Base-by-base conservation (phyloP, 257 asterid genomes). In the Ehretia macrophylla region DNA sequence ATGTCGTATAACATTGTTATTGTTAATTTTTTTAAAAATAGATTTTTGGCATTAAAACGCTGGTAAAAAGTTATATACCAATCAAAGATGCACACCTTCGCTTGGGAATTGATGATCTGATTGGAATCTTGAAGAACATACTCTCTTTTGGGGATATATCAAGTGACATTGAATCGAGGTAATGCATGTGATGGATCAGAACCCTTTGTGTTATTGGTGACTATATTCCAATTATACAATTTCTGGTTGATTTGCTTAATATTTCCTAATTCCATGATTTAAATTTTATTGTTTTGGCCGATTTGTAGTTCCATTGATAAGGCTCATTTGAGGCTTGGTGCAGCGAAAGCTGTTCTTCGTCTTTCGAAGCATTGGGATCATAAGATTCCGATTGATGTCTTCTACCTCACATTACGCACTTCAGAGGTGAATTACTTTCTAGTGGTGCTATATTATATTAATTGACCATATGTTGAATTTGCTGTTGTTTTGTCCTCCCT, bases 281-380 rank as follows among this genome's bases (percentile, higher is more conserved):
- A 48, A 4, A 38, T 42, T 39, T 66, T 18, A 55, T 52, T 37
- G 14, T 67, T 48, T 18, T 67, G 44, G 49, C 18, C 66, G 60
- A 63, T 55, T 75, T 84, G 27, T 92, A 93, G 99, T 70, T 77
- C 66, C 55, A 84, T 85, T 55, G 99, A 93, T 69, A 90, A 60
- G 75, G 97, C 96, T 49, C 97, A 93, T 78, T 46, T 93, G 77
- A 93, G 78, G 81, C 96, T 93, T 69, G 95, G 95, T 73, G 99
- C 99, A 38, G 97, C 95, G 19, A 93, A 93, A 72, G 88, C 99
- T 69, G 75, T 93, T 74, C 97, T 93, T 76, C 99, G 99, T 65
- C 75, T 93, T 32, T 90, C 93, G 42, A 93, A 79, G 74, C 81
- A 77, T 64, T 93, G 99, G 99, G 99, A 93, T 69, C 90, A 90